phyloP scores from a whole-genome alignment of 228 moss, liverwort and hornwort species.

The Sphagnum fallax region DNA sequence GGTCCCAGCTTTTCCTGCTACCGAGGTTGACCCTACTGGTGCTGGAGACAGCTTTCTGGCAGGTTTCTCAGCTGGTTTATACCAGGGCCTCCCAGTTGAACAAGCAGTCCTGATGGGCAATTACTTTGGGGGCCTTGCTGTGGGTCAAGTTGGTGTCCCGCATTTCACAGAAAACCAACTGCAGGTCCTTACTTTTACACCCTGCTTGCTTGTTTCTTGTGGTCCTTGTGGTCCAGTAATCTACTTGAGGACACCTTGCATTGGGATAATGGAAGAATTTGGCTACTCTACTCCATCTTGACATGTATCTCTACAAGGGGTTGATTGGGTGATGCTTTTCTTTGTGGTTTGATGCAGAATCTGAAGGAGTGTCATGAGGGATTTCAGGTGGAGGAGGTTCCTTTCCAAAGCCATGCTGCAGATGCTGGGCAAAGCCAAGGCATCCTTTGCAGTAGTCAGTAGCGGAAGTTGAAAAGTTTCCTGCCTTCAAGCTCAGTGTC shows the following conservation, averaged over 20 bases:
- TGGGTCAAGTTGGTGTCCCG: constrained; percentile 88
- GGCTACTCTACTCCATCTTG: too few relatives aligned
- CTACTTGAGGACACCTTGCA: too few relatives aligned
- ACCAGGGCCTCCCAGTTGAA: constrained; percentile 73
- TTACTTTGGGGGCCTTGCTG: constrained; percentile 90
- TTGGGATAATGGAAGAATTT: too few relatives aligned
- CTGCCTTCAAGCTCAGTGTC: too few relatives aligned
- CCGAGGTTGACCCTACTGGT: constrained; percentile 87
- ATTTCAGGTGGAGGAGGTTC: constrained; percentile 41
- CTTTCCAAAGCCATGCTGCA: constrained; percentile 4
- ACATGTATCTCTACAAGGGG: too few relatives aligned
- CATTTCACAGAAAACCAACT: constrained; percentile 64
- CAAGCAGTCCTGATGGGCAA: constrained; percentile 92
- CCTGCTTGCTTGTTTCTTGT: neutral
- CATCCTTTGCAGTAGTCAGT: constrained; percentile 11
- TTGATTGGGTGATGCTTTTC: neutral
- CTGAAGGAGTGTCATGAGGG: constrained; percentile 13
- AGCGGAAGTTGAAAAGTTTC: too few relatives aligned
- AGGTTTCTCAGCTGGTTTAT: constrained; percentile 86
- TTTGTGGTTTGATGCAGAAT: constrained; percentile 16
- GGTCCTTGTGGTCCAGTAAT: too few relatives aligned
- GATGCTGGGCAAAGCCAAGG: constrained; percentile 6
- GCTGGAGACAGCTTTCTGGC: constrained; percentile 98
- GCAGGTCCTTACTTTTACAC: constrained; percentile 33
- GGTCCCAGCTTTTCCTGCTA: constrained; percentile 80